These are phyloP conservation scores for Suhomyces maxii DNA, from an alignment of 1,139 yeast genomes.

Conservation along the genomic window DNA sequence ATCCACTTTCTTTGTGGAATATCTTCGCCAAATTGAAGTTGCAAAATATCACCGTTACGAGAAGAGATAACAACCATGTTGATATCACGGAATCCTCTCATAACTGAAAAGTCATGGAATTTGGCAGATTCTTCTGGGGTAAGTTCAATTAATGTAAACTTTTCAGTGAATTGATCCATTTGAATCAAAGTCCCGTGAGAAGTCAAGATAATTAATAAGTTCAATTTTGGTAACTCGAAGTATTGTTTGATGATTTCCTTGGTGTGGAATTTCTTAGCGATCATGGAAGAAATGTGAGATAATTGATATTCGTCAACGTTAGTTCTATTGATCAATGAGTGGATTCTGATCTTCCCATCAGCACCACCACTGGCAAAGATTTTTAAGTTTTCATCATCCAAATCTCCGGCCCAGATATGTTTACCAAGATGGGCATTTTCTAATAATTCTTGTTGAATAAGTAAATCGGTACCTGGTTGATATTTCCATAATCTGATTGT, in stretches of 20 bases:
- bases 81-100: slow-evolving; percentile 44
- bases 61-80: slow-evolving; percentile 50
- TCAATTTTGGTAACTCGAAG: slow-evolving; percentile 36
- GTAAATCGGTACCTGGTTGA: slow-evolving; percentile 20
- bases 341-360: slow-evolving; percentile 74
- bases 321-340: slow-evolving; percentile 44
- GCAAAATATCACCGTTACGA: slow-evolving; percentile 52
- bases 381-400: slow-evolving; percentile 39
- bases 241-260: slow-evolving; percentile 67
- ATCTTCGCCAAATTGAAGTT: slow-evolving; percentile 39
- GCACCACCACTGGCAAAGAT: slow-evolving; percentile 83
- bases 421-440: slow-evolving; percentile 77
- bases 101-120: slow-evolving; percentile 50
- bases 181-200: slow-evolving; percentile 58
- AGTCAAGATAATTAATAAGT: slow-evolving; percentile 56
- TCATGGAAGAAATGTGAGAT: slow-evolving; percentile 21
- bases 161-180: slow-evolving; percentile 20
- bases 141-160: slow-evolving; percentile 30
- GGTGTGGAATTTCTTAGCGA: slow-evolving; percentile 29
- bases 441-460: slow-evolving; percentile 35
- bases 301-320: slow-evolving; percentile 13
- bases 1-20: slow-evolving; percentile 24
- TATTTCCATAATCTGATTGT: slow-evolving; percentile 80
- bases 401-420: slow-evolving; percentile 83
- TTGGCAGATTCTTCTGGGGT: slow-evolving; percentile 22